Evolutionary conservation across 129 eudicot species (phyloP).

Genomic region (Escallonia rubra): DNA sequence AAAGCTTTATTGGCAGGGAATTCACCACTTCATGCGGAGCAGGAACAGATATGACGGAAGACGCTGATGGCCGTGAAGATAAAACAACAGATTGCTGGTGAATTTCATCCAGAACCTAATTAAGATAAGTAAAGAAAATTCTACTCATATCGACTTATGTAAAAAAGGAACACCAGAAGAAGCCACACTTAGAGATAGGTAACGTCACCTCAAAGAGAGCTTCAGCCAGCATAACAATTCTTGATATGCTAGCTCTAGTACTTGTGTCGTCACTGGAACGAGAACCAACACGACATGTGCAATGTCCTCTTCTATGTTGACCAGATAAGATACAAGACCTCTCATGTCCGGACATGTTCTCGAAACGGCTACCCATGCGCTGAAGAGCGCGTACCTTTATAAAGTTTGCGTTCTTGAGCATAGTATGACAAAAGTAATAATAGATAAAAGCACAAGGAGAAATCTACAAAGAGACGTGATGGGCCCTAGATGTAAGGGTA

Average conservation of each 20-base stretch:
- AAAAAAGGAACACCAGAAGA: neutral
- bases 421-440: too few species aligned
- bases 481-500: too few species aligned
- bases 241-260: conserved; percentile 94
- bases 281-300: conserved; percentile 54
- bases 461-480: too few species aligned
- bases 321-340: conserved; percentile 88
- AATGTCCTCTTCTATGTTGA: conserved; percentile 73
- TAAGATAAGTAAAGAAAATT: conserved; percentile 33
- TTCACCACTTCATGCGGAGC: conserved; percentile 89
- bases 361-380: conserved; percentile 89
- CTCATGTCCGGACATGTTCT: conserved; percentile 77
- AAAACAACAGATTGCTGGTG: conserved; percentile 93
- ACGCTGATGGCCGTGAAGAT: conserved; percentile 63
- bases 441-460: too few species aligned
- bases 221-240: conserved; percentile 90
- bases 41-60: conserved; percentile 86
- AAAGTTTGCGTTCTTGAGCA: neutral
- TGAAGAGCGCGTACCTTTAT: conserved; percentile 87
- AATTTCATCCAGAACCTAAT: conserved; percentile 98
- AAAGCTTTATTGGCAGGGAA: conserved; percentile 62
- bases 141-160: conserved; percentile 7
- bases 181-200: conserved; percentile 2
- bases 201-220: conserved; percentile 90
- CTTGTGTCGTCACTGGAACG: conserved; percentile 53